Evolutionary conservation across 2,329 filamentous ascomycete genomes (phyloP), one percentile per base, ranked within the genome.

Genomic region (Elsinoe necatrix): DNA sequence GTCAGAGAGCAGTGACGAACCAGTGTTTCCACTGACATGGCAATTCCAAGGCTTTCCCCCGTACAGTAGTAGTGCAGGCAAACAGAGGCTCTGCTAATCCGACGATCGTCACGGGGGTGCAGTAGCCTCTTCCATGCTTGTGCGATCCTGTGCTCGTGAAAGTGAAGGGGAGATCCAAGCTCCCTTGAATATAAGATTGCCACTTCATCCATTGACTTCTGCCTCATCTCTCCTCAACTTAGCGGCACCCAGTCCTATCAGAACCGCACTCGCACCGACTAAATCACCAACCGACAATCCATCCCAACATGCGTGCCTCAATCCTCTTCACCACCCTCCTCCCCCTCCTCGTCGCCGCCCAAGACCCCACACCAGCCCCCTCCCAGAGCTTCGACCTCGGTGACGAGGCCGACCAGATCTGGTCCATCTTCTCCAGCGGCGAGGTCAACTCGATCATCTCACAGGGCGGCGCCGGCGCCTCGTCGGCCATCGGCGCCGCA

Each of bases 341-440:
- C 41, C 54, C 54, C 42, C 42, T 56, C 41, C 39, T 56, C 39
- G 42, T 45, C 41, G 20, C 25, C 29, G 54, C 54, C 42, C 54
- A 56, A 37, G 41, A 42, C 12, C 23, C 35, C 51, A 34, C 54
- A 16, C 23, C 42, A 18, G 29, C 39, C 27, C n/a, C 39, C 52
- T 2, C 34, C 5, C n/a, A 18, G 20, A 3, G 6, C 37, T 43
- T 21, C 52, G 18, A 7, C 35, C 52, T 45, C 23, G 41, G 39
- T 27, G 54, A 37, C 42, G 39, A 37, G n/a, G 23, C 23, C 8
- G 54, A 45, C 41, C 54, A 45, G 20, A 39, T 29, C 48, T 52
- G 48, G 48, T 21, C n/a, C 48, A 52, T 52, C 48, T 52, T 52
- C 48, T 27, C 48, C 3, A 52, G 31, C 25, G 18, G 27, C 25